Base-by-base conservation (phyloP, 208 protist species). In the Borovskyia barvae region DNA sequence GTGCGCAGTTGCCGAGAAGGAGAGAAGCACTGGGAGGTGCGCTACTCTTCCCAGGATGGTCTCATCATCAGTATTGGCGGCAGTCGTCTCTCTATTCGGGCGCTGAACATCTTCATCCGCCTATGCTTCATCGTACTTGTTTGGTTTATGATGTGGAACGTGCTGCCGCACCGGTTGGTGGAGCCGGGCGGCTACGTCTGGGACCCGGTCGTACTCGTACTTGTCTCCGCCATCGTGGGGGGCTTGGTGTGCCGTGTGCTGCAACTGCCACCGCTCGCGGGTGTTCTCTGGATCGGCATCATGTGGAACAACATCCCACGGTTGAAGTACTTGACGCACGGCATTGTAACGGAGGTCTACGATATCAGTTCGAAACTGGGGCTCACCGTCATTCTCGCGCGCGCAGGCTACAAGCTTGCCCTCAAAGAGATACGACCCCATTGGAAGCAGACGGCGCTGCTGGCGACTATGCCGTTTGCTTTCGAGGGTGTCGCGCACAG, bases 281-380 rank as follows among this genome's bases (percentile, higher is more conserved):
- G 86, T 29, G 82, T 93, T 26, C 50, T 93, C 33, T 90, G 82
- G 83, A 73, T 90, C 42, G 82, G 72, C 24, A 85, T 90, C 47
- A 75, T 85, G 71, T 93, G 86, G 83, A 85, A 84, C 55, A 93
- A 90, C 65, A 82, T 93, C 43, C 86, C 86, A 0, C 26, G 28
- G 20, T 58, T 85, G 15, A 57, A 81, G 29, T 90, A 82, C 53
- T 36, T 93, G 28, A 93, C 86, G 29, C 40, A 53, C 15, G 80
- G 80, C 46, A 77, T 93, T 45, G 72, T 72, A 25, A 51, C 64
- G 33, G 36, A 75, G 39, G 67, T 90, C 8, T 82, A 67, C 29
- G 69, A 80, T 46, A 82, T 90, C 54, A 72, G 63, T 50, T 79
- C 80, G 14, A 84, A 86, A 65, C 56, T 82, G 19, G 86, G 86